Evolutionary conservation across 164 flowering plant species (phyloP).

Genomic region (Stephania japonica): DNA sequence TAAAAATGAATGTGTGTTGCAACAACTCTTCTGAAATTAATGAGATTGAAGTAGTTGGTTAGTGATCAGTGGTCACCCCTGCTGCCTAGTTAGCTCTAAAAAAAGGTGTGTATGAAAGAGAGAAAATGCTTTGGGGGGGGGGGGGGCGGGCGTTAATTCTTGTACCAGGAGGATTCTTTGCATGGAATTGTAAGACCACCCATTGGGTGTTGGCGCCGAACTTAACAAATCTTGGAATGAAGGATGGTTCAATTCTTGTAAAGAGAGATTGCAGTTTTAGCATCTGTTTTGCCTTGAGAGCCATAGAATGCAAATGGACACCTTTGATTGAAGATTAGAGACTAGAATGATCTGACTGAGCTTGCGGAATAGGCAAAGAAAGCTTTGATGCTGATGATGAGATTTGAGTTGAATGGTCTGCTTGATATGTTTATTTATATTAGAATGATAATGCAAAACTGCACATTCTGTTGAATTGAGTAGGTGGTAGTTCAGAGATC

Average conservation of each 20-base stretch:
- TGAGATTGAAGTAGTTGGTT: background rate
- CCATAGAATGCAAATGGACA: no score
- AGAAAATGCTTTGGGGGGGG: background rate
- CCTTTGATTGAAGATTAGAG: no score
- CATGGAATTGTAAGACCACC: background rate
- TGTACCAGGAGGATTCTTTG: background rate
- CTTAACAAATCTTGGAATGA: background rate
- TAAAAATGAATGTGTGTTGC: background rate
- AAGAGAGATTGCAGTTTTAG: background rate
- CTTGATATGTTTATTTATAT: background rate
- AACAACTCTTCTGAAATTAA: background rate
- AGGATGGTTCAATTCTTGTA: slow-evolving; percentile 20
- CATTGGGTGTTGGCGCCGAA: background rate
- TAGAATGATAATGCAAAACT: no score
- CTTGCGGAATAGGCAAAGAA: no score
- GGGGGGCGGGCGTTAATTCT: no score
- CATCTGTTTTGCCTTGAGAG: no score
- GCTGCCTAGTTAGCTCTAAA: background rate
- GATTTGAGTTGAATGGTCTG: background rate
- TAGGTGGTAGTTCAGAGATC: no score
- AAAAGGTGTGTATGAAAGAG: background rate
- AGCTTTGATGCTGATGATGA: background rate
- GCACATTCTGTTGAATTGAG: no score
- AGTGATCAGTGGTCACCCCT: no score
- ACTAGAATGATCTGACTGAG: no score